Conservation (phyloP, 2,329 filamentous ascomycete genomes). For the Exophiala dermatitidis region DNA sequence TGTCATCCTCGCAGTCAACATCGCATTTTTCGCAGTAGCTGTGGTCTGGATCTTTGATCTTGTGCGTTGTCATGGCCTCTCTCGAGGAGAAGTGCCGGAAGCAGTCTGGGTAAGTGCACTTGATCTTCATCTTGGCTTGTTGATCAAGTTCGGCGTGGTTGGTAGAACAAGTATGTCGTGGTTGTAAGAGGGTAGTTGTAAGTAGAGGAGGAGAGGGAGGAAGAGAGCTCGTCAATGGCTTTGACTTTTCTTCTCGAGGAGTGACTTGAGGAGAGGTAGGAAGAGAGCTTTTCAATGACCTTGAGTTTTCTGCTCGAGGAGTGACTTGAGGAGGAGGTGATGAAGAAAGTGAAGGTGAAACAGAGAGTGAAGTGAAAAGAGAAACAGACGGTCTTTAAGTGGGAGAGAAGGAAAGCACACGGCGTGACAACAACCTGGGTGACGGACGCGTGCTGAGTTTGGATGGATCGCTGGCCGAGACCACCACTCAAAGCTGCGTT, state of each 20-base stretch:
- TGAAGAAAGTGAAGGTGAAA: background rate
- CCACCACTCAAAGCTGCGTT: no score
- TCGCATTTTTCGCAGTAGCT: conserved; percentile 39
- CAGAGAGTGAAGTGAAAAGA: background rate
- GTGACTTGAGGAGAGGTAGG: background rate
- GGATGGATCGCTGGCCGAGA: no score
- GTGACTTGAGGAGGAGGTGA: background rate
- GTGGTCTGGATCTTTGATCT: conserved; percentile 37
- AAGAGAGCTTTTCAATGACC: background rate
- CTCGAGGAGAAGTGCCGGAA: conserved; percentile 39
- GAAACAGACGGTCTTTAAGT: background rate
- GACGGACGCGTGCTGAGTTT: no score
- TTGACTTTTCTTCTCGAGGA: background rate
- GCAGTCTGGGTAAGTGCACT: conserved; percentile 45
- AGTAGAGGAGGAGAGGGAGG: background rate
- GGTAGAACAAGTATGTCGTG: background rate
- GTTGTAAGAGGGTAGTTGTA: background rate
- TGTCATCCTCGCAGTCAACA: conserved; percentile 41
- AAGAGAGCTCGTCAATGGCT: background rate
- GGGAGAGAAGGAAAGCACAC: background rate
- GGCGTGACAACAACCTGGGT: no score
- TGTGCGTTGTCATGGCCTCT: conserved; percentile 47
- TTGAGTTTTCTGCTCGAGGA: background rate
- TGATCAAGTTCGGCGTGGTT: background rate
- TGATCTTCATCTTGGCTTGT: conserved; percentile 19